Percentiles rank a stretch among this genome's conserved stretches.
These are phyloP conservation scores for Saccharomyces jurei DNA, from an alignment of 805 yeast species.

Conservation along the genomic window DNA sequence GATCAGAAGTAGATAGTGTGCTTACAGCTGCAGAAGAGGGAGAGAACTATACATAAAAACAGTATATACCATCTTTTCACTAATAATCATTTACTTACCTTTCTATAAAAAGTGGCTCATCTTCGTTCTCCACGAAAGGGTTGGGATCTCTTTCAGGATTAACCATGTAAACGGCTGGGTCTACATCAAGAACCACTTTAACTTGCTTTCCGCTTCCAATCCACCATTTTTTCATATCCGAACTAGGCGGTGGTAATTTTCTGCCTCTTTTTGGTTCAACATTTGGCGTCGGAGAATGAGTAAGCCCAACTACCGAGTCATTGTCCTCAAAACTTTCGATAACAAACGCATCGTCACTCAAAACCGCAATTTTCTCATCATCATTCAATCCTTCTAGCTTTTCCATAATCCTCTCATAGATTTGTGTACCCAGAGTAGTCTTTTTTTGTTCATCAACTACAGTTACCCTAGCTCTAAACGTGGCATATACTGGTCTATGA, in stretches of 20 bases:
- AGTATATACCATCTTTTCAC: background rate
- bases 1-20: background rate
- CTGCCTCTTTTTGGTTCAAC: conserved; percentile 17
- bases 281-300: conserved; percentile 12
- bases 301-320: conserved; percentile 9
- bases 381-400: conserved; percentile 35
- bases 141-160: conserved; percentile 67
- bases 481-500: conserved; percentile 82
- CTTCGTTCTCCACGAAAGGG: conserved; percentile 55
- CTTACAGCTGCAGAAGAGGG: background rate
- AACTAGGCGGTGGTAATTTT: conserved; percentile 78
- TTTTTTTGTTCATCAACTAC: conserved; percentile 54
- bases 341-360: conserved; percentile 26
- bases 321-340: conserved; percentile 28
- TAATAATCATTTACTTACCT: background rate
- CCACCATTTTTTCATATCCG: conserved; percentile 89
- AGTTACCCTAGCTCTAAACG: conserved; percentile 54
- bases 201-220: conserved; percentile 67
- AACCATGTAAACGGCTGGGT: conserved; percentile 37
- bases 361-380: conserved; percentile 45
- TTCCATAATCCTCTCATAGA: conserved; percentile 46
- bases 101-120: conserved; percentile 32
- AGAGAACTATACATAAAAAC: background rate
- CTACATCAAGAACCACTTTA: conserved; percentile 46
- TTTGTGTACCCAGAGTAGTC: conserved; percentile 41